Conservation (phyloP, 1,284 basidiomycete genomes). For the Rhodotorula glutinis region DNA sequence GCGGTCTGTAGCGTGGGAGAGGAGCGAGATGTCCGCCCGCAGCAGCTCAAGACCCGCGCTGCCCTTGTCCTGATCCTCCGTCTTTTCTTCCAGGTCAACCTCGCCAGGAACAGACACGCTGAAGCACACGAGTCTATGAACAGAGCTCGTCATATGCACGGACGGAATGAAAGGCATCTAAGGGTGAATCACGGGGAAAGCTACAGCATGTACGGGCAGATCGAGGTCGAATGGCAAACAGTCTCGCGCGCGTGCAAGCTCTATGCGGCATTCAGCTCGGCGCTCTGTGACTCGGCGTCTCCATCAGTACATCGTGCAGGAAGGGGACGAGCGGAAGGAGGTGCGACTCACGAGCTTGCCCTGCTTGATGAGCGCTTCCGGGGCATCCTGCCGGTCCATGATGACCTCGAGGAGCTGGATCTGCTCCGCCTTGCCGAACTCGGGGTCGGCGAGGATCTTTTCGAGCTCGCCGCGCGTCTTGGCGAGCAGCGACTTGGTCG, state of each 20-base stretch:
- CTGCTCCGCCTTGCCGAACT: conserved; percentile 60
- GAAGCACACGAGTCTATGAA: no score
- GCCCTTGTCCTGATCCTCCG: no score
- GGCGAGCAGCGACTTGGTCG: conserved; percentile 61
- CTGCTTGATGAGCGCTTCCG: conserved; percentile 59
- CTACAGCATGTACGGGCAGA: no score
- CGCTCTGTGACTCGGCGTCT: conserved; percentile 9
- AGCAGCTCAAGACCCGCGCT: no score
- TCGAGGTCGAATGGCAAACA: no score
- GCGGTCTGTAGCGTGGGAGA: no score
- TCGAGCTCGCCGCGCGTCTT: conserved; percentile 63
- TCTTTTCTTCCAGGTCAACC: no score
- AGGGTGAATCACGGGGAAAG: no score
- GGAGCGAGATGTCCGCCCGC: no score
- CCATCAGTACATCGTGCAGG: neutral
- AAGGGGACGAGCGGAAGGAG: neutral
- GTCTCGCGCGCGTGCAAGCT: neutral
- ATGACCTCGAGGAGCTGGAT: conserved; percentile 76
- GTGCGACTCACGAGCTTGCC: conserved; percentile 50
- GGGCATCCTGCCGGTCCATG: conserved; percentile 71
- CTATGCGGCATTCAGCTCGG: conserved; percentile 29
- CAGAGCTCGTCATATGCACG: no score
- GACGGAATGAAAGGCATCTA: no score
- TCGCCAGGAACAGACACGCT: no score
- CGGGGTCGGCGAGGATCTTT: conserved; percentile 58